These are phyloP conservation scores for Magnolia officinalis DNA, from an alignment of 164 flowering plant species.

Conservation along the genomic window DNA sequence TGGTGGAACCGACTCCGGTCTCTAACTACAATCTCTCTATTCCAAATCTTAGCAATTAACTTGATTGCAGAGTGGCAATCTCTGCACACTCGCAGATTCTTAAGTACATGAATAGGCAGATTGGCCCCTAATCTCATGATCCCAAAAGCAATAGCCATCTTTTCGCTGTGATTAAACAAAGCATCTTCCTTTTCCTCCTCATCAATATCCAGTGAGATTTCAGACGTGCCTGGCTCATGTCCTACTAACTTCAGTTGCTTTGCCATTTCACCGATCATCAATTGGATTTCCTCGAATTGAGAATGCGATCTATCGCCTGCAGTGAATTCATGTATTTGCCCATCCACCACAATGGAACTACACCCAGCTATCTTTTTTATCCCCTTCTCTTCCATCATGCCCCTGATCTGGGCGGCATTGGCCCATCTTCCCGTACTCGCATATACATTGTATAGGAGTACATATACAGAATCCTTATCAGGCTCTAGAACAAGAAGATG, in stretches of 20 bases:
- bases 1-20: slow-evolving; percentile 37
- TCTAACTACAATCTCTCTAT: slow-evolving; percentile 28
- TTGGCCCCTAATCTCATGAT: slow-evolving; percentile 19
- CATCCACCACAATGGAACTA: slow-evolving; percentile 24
- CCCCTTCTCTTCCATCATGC: slow-evolving; percentile 16
- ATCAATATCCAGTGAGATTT: slow-evolving; percentile 30
- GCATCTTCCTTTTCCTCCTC: slow-evolving; percentile 26
- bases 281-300: slow-evolving; percentile 21
- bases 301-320: slow-evolving; percentile 31
- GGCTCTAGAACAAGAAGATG: slow-evolving; percentile 19
- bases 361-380: slow-evolving; percentile 18
- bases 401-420: slow-evolving; percentile 12
- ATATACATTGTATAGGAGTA: slow-evolving; percentile 22
- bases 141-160: slow-evolving; percentile 36
- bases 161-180: slow-evolving; percentile 29
- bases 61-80: slow-evolving; percentile 38
- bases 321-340: slow-evolving; percentile 27
- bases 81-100: slow-evolving; percentile 34
- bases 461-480: slow-evolving; percentile 19
- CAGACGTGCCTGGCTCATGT: slow-evolving; percentile 15
- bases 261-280: slow-evolving; percentile 30
- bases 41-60: slow-evolving; percentile 22
- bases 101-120: slow-evolving; percentile 25
- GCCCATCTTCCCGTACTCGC: slow-evolving; percentile 14
- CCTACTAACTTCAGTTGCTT: slow-evolving; percentile 23